Base-by-base conservation (phyloP, 208 protist species). In the Lotmaria passim region DNA sequence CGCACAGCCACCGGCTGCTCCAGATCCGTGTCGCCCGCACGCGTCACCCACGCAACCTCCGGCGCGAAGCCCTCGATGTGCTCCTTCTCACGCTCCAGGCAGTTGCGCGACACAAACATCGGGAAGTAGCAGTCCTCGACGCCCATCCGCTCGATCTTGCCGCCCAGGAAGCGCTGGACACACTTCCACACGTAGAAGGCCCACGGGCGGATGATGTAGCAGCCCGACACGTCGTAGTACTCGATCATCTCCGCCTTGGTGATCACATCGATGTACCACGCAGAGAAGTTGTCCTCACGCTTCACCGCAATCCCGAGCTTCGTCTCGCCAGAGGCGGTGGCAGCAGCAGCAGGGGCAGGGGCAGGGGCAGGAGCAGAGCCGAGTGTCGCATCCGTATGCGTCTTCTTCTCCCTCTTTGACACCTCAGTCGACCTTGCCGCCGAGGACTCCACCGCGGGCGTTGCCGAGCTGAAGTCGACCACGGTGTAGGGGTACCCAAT, bases 161-260 rank as follows among this genome's bases (percentile, higher is more conserved):
- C 70, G 56, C 78, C 81, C 47, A 90, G 68, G 65, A 91, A 91
- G 56, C 86, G 81, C 87, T 99, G 91, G 63, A 99, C 93, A 23
- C 73, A 57, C 71, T 99, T 98, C 98, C 98, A 99, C 51, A 99
- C 97, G 60, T 80, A 87, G 78, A 87, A 99, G 5, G 97, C 83
- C 95, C 97, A 99, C 28, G 99, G 98, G 55, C 98, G 95, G 12
- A 99, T 93, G 73, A 99, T 99, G 84, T 99, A 99, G 83, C 97
- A 99, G 19, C 98, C 98, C 23, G 95, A 98, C 41, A 99, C 97
- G 85, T 99, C 98, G 87, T 99, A 99, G 88, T 99, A 99, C 57
- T 99, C 98, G 69, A 99, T 98, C 91, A 99, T 96, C 85, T 99
- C 98, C 24, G 90, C 78, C 69, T 98, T 97, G 30, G 85, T 96